phyloP scores from a whole-genome alignment of 2,329 filamentous ascomycete species.

The Rutstroemia sp. region DNA sequence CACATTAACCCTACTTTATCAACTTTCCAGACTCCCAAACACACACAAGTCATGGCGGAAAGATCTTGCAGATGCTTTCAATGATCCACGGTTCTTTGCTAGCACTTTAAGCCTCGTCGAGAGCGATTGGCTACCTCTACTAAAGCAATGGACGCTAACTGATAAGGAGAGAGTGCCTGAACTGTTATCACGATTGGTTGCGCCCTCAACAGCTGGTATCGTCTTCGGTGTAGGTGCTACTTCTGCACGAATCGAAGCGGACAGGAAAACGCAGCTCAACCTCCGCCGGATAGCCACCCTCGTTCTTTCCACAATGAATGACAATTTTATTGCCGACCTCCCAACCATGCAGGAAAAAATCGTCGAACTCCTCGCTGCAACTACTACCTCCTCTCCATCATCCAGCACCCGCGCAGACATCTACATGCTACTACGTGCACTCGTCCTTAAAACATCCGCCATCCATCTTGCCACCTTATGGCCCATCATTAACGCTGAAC shows the following conservation, averaged over 20 bases:
- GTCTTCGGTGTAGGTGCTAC: constrained; percentile 98
- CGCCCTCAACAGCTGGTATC: constrained; percentile 88
- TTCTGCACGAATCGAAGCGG: constrained; percentile 87
- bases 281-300: constrained; percentile 76
- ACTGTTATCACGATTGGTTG: constrained; percentile 66
- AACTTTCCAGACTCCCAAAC: constrained; percentile 69
- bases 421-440: constrained; percentile 77
- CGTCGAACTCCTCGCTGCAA: constrained; percentile 78
- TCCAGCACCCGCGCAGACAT: constrained; percentile 83
- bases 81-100: constrained; percentile 80
- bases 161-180: constrained; percentile 89
- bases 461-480: constrained; percentile 79
- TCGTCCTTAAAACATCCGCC: constrained; percentile 71
- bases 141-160: constrained; percentile 74
- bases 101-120: constrained; percentile 58
- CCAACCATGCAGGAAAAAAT: constrained; percentile 71
- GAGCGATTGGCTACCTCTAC: constrained; percentile 71
- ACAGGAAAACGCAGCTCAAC: constrained; percentile 85
- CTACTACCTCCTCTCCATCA: constrained; percentile 82
- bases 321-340: constrained; percentile 74
- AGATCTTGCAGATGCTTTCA: constrained; percentile 86
- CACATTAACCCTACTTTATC: constrained; percentile 65
- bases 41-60: constrained; percentile 89
- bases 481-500: constrained; percentile 81
- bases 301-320: constrained; percentile 66